Evolutionary conservation across 495 filamentous ascomycete genomes (phyloP), one percentile per base, ranked within the genome.

Genomic region (Cercophora sp.): DNA sequence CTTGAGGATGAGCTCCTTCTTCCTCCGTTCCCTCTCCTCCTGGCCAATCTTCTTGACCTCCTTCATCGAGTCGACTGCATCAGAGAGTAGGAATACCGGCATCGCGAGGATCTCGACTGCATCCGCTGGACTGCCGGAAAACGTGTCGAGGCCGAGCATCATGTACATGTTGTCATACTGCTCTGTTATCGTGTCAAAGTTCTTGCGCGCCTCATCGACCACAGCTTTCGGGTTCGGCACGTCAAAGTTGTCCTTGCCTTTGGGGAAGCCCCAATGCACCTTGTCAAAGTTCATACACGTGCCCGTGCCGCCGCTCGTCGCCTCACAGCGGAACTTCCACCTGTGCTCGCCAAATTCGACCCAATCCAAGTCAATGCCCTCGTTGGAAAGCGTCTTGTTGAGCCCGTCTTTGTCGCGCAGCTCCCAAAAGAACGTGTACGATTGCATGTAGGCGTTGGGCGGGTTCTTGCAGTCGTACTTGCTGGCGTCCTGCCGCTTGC

Each of bases 1-100:
- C 27, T 48, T 52, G 45, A 60, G 27, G 41, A 60, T 60, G 9
- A 63, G 54, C 4, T 57, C 48, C 22, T 51, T 49, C 32, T 57
- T 45, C n/a, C 35, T 27, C 8, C 48, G 19, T 34, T 55, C 47
- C 52, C 48, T 37, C 29, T 57, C 48, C 22, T 57, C 35, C 36
- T 60, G 27, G 4, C 46, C 60, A 25, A 63, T 42, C 11, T 29
- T 16, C 50, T 63, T 63, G 3, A 57, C 60, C 16, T 54, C 35
- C 11, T 8, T 22, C 60, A 63, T 63, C 5, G 43, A 44, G 2
- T 49, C 31, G 2, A 63, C 39, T 2, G 60, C 57, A 35, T 63
- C 52, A 25, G 11, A 10, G 19, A 60, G 51, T 35, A 63, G 45
- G 48, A 63, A 60, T 2, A 63, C 53, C 1, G 54, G 60, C 54